Evolutionary conservation across 2,329 filamentous ascomycete genomes (phyloP), one percentile per base, ranked within the genome.

Genomic region (Fusarium secorum): DNA sequence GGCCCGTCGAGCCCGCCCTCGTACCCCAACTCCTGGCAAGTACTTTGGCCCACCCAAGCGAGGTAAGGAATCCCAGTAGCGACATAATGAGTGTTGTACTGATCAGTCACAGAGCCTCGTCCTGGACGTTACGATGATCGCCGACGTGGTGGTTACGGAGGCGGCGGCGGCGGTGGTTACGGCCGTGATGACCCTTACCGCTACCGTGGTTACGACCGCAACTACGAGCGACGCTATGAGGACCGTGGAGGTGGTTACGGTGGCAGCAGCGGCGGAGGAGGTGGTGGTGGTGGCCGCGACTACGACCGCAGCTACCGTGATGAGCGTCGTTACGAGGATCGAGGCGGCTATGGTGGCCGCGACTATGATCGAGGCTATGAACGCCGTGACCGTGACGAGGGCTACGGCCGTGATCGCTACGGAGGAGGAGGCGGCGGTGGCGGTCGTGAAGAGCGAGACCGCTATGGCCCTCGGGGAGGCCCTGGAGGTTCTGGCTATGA

Each of bases 11-110:
- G 93, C 93, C 80, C 93, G 94, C 74, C 96, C 96, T 77, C 93
- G 96, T 79, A 98, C 95, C 63, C 96, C 96, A 38, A 99, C 96
- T 62, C 96, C 96, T 52, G 96, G 96, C 85, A 98, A 98, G 86
- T 99, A 99, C 88, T 98, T 98, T 79, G 96, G 96, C 56, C 96
- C 96, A 69, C 96, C 96, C 72, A 99, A 99, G 90, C 89, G 96
- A 87, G 95, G 95, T 96, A 85, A 86, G 92, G 85, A 38, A 44
- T 28, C 11, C 33, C 7, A 32, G 17, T 8, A 35, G 36, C 10
- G 14, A 54, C 32, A 32, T 32, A 33, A 20, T 30, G 20, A 53
- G n/a, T 42, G 38, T 11, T 57, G 13, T 64, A 38, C 64, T 77
- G 48, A 72, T 53, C n/a, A 7, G 11, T 11, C 22, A 41, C 32